Conservation (phyloP, 148 eudicot species). For the Persicaria tinctoria region DNA sequence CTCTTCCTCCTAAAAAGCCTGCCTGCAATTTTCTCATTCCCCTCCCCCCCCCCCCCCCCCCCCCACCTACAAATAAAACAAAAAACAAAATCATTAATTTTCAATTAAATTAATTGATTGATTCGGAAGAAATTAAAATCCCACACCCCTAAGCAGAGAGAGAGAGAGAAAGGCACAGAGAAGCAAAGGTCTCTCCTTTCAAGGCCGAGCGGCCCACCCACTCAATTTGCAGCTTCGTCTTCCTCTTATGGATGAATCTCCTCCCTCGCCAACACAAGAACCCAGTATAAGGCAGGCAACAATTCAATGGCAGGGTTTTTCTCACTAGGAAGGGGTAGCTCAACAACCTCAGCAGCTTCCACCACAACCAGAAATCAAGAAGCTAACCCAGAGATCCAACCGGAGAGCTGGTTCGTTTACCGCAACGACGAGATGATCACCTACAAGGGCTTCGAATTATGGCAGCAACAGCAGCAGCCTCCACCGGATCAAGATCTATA, state of each 20-base stretch:
- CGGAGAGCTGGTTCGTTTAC: constrained; percentile 21
- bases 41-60: constrained; percentile 2
- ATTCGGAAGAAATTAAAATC: background rate
- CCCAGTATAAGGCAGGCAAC: background rate
- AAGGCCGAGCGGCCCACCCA: too few relatives aligned
- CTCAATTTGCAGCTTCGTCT: too few relatives aligned
- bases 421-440: constrained; percentile 48
- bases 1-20: background rate
- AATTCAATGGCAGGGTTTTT: constrained; percentile 57
- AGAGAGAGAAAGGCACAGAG: background rate
- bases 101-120: background rate
- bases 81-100: background rate
- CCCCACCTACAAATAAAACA: background rate
- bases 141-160: background rate
- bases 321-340: constrained; percentile 39
- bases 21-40: background rate
- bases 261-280: too few relatives aligned
- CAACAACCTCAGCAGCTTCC: background rate
- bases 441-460: constrained; percentile 62
- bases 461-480: constrained; percentile 46
- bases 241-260: background rate
- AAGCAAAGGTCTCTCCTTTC: background rate
- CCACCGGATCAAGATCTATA: constrained; percentile 7
- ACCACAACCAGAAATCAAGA: constrained; percentile 12
- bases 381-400: background rate